A percentile compares a stretch with the other conserved stretches of the same genome.
Conservation (phyloP, 345 rosid species). For the Sonneratia caseolaris region DNA sequence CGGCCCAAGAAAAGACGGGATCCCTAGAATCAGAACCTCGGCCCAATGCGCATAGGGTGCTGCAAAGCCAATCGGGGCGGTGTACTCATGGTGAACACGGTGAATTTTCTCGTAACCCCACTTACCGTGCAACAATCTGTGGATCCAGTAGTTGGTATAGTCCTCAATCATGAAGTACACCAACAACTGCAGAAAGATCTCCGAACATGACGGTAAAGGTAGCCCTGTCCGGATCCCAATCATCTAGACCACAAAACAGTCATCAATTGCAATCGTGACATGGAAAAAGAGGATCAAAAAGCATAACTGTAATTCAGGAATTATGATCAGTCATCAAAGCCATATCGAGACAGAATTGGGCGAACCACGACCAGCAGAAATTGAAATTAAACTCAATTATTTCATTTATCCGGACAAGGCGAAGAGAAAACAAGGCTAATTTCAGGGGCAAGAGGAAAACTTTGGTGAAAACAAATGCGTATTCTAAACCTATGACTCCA, state of each 20-base stretch:
- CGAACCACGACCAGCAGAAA: no score
- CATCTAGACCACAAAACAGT: slow-evolving; percentile 30
- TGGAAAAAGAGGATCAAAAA: no score
- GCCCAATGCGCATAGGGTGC: slow-evolving; percentile 97
- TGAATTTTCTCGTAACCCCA: slow-evolving; percentile 97
- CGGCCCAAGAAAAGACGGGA: slow-evolving; percentile 89
- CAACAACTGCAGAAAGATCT: slow-evolving; percentile 47
- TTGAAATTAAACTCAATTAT: no score
- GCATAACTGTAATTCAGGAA: no score
- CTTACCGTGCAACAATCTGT: slow-evolving; percentile 62
- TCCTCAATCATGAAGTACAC: slow-evolving; percentile 80
- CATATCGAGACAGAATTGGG: background rate
- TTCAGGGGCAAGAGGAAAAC: no score
- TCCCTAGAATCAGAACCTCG: slow-evolving; percentile 77
- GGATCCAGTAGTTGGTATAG: slow-evolving; percentile 83
- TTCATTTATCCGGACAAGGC: no score
- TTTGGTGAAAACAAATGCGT: background rate
- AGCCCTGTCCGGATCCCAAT: slow-evolving; percentile 54
- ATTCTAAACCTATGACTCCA: background rate
- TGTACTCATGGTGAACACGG: slow-evolving; percentile 74
- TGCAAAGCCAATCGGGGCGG: slow-evolving; percentile 78
- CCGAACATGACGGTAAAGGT: slow-evolving; percentile 70
- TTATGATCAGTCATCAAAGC: no score
- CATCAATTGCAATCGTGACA: background rate
- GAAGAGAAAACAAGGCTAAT: no score